These are phyloP conservation scores for Lachnellula willkommii DNA, from an alignment of 2,329 filamentous ascomycete species.

Conservation along the genomic window DNA sequence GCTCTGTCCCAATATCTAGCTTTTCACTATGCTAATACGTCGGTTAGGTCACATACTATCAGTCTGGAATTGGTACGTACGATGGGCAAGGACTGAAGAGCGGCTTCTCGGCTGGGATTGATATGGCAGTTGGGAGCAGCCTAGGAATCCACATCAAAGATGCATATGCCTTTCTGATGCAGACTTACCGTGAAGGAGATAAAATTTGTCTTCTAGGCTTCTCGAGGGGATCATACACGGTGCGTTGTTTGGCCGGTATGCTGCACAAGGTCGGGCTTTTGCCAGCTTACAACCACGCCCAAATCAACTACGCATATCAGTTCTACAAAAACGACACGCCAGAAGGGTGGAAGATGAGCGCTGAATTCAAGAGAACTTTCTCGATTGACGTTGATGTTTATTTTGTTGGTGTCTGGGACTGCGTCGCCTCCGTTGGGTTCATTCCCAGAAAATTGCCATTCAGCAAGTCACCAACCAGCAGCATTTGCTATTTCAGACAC, in stretches of 20 bases:
- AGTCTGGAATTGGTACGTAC: conserved; percentile 43
- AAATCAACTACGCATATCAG: conserved; percentile 39
- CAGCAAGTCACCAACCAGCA: conserved; percentile 35
- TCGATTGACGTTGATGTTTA: conserved; percentile 39
- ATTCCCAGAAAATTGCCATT: conserved; percentile 36
- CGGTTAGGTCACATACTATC: conserved; percentile 35
- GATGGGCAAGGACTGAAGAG: conserved; percentile 35
- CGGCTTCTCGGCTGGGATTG: conserved; percentile 36
- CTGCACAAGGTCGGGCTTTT: conserved; percentile 39
- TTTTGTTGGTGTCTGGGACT: conserved; percentile 40
- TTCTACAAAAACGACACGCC: conserved; percentile 39
- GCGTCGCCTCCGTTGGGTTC: conserved; percentile 39
- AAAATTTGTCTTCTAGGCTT: conserved; percentile 46
- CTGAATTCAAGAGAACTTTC: conserved; percentile 41
- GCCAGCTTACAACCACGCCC: conserved; percentile 59
- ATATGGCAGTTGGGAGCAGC: conserved; percentile 40
- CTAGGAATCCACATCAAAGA: conserved; percentile 39
- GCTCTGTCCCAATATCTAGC: too few relatives aligned
- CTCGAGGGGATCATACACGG: conserved; percentile 46
- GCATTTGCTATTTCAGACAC: conserved; percentile 36
- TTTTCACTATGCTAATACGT: too few relatives aligned
- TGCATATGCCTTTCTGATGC: conserved; percentile 43
- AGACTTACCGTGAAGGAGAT: conserved; percentile 42
- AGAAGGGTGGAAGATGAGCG: conserved; percentile 37
- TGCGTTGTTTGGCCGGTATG: conserved; percentile 43